Conservation (phyloP, 73 alveolate genomes). For the Chromera velia region DNA sequence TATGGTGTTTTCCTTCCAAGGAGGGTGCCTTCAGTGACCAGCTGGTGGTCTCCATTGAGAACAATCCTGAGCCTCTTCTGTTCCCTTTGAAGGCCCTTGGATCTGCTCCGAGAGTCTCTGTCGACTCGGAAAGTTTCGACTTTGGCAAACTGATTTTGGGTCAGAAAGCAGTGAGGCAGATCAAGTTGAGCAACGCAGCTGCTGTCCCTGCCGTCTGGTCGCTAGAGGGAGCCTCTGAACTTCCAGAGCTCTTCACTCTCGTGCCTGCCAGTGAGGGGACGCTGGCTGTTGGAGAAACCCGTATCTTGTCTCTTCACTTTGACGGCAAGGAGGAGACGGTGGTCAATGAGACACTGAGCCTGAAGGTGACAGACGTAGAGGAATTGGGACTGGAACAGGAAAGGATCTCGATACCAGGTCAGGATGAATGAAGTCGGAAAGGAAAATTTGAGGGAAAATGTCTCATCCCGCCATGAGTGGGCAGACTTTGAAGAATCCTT, state of each 20-base stretch:
- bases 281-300: too few relatives aligned
- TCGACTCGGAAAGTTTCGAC: slow-evolving; percentile 76
- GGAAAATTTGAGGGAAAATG: too few relatives aligned
- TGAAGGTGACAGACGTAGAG: too few relatives aligned
- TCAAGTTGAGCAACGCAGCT: slow-evolving; percentile 41
- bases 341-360: too few relatives aligned
- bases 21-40: slow-evolving; percentile 73
- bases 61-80: slow-evolving; percentile 86
- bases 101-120: slow-evolving; percentile 78
- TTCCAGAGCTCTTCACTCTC: not conserved
- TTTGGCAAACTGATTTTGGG: slow-evolving; percentile 78
- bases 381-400: too few relatives aligned
- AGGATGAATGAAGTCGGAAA: too few relatives aligned
- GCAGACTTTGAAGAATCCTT: too few relatives aligned
- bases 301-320: too few relatives aligned
- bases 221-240: slow-evolving; percentile 7
- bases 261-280: too few relatives aligned
- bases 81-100: slow-evolving; percentile 76
- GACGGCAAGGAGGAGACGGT: too few relatives aligned
- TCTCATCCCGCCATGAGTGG: too few relatives aligned
- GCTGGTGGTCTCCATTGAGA: slow-evolving; percentile 73
- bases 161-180: slow-evolving; percentile 48
- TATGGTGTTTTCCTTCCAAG: slow-evolving; percentile 81
- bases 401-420: too few relatives aligned
- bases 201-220: slow-evolving; percentile 58